Evolutionary conservation across 2,329 filamentous ascomycete species (phyloP).

Genomic region (Penicillium sp.): DNA sequence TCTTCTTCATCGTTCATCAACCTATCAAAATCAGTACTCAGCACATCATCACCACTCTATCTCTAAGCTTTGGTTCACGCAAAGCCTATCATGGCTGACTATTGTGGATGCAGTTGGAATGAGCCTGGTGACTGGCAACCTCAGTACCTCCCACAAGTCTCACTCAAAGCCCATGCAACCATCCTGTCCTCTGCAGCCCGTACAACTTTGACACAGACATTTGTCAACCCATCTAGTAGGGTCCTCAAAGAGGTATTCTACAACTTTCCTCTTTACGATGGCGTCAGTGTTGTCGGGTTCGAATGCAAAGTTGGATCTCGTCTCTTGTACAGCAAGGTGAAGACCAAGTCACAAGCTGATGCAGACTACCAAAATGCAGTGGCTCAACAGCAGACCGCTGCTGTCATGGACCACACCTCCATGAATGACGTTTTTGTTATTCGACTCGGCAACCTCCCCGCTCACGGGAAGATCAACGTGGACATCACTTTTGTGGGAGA

Average conservation of each 20-base stretch:
- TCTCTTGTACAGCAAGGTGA: slow-evolving; percentile 52
- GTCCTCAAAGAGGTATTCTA: slow-evolving; percentile 53
- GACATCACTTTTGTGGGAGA: slow-evolving; percentile 61
- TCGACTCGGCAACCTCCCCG: slow-evolving; percentile 58
- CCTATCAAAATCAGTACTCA: no score
- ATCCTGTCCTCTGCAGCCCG: slow-evolving; percentile 50
- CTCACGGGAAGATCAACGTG: slow-evolving; percentile 49
- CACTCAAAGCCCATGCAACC: slow-evolving; percentile 51
- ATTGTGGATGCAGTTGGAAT: neutral
- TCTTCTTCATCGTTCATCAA: neutral
- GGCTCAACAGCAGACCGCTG: slow-evolving; percentile 52
- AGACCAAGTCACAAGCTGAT: slow-evolving; percentile 56
- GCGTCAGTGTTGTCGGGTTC: slow-evolving; percentile 61
- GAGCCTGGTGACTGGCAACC: neutral
- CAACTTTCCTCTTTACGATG: slow-evolving; percentile 63
- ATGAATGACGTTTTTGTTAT: slow-evolving; percentile 61
- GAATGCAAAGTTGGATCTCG: slow-evolving; percentile 54
- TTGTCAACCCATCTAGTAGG: slow-evolving; percentile 48
- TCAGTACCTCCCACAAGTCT: slow-evolving; percentile 51
- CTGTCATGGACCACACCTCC: slow-evolving; percentile 54
- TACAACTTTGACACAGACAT: slow-evolving; percentile 51
- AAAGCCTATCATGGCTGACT: neutral
- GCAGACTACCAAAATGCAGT: slow-evolving; percentile 53
- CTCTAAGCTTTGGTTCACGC: neutral
- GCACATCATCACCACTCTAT: neutral